Conservation (phyloP, 208 protist species). For the Leishmania major region DNA sequence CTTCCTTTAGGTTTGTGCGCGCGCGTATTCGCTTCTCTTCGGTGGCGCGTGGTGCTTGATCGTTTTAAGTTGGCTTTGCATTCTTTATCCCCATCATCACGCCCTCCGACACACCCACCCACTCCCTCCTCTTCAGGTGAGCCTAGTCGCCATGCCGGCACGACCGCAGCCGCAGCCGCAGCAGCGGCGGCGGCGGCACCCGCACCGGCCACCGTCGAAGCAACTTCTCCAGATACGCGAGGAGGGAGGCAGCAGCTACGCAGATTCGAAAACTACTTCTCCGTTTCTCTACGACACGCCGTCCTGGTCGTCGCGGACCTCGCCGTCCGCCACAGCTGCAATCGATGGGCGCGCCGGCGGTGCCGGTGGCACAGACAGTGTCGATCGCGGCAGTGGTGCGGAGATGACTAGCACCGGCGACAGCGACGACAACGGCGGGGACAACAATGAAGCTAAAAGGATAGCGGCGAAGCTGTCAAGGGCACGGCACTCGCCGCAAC, state of each 20-base stretch:
- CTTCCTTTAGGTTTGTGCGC: background rate
- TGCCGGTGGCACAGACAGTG: background rate
- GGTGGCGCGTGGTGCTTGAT: background rate
- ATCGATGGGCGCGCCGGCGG: background rate
- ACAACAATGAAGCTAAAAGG: background rate
- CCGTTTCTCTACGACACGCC: background rate
- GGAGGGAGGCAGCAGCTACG: background rate
- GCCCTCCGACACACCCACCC: background rate
- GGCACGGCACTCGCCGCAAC: background rate
- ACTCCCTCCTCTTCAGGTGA: background rate
- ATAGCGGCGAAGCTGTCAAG: background rate
- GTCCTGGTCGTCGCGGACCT: background rate
- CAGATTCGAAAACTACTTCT: background rate
- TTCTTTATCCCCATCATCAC: background rate
- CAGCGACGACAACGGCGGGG: background rate
- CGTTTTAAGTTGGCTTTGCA: background rate
- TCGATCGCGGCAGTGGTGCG: background rate
- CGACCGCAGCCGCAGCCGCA: background rate
- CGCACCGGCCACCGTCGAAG: conserved; percentile 12
- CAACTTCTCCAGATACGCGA: conserved; percentile 17
- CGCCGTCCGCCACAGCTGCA: background rate
- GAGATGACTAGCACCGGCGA: background rate
- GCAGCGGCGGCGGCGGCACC: conserved; percentile 1
- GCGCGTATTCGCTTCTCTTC: background rate
- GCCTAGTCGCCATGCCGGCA: background rate